These are phyloP conservation scores for Ophiostoma perfectum DNA, from an alignment of 2,329 filamentous ascomycete genomes.

Conservation along the genomic window DNA sequence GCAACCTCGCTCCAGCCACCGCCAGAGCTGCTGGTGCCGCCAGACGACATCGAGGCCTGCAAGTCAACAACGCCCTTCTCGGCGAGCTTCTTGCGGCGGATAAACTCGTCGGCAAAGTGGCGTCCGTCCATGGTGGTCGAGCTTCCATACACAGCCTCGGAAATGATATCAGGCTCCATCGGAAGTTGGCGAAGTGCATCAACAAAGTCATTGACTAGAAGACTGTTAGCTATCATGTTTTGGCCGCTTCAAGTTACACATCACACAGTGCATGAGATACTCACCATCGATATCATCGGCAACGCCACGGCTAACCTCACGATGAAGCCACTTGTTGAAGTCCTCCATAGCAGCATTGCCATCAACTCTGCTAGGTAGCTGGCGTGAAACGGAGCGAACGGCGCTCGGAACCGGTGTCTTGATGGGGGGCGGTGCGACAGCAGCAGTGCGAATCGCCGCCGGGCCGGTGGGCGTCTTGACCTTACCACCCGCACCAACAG, in stretches of 20 bases:
- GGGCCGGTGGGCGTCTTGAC: slow-evolving; percentile 67
- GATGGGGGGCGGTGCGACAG: slow-evolving; percentile 35
- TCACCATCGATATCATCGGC: slow-evolving; percentile 48
- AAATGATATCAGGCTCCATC: slow-evolving; percentile 72
- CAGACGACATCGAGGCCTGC: slow-evolving; percentile 44
- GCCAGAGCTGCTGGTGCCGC: slow-evolving; percentile 31
- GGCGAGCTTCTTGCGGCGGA: slow-evolving; percentile 85
- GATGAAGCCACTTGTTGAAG: slow-evolving; percentile 87
- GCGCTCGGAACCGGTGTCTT: slow-evolving; percentile 36
- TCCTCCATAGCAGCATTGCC: slow-evolving; percentile 67
- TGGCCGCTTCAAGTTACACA: not conserved
- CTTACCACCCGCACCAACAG: slow-evolving; percentile 90
- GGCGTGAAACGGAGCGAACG: slow-evolving; percentile 27
- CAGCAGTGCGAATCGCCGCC: slow-evolving; percentile 47
- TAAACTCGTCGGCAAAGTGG: slow-evolving; percentile 90
- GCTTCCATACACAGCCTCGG: slow-evolving; percentile 80
- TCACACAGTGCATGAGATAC: slow-evolving; percentile 29
- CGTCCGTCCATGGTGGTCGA: slow-evolving; percentile 87
- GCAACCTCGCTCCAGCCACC: slow-evolving; percentile 95
- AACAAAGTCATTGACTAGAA: slow-evolving; percentile 70
- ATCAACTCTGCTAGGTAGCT: slow-evolving; percentile 36
- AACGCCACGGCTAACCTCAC: slow-evolving; percentile 70
- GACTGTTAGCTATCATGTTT: not conserved
- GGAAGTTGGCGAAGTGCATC: slow-evolving; percentile 70
- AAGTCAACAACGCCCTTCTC: slow-evolving; percentile 80